Evolutionary conservation across 257 asterid species (phyloP), one percentile per base, ranked within the genome.

Genomic region (Euphrasia confusa): DNA sequence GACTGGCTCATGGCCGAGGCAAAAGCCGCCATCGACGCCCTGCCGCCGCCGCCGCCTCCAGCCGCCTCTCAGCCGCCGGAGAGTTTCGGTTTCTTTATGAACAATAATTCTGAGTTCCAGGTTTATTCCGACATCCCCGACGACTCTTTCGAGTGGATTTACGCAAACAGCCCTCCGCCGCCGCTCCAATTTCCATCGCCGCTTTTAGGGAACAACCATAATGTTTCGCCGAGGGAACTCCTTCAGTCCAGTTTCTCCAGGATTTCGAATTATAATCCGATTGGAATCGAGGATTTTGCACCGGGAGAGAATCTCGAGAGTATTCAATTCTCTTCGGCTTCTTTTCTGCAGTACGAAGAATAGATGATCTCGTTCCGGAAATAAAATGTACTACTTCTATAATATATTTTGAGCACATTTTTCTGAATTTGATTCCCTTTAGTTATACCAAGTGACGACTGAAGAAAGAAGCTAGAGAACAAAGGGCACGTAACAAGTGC

Each of bases 1-100:
- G 90, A 83, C 60, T 83, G 90, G 90, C 83, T 83, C n/a, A 75
- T 81, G 75, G 60, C 67, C 27, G 80, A 78, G 69, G 87, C 87
- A 2, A 81, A 81, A 71, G 4, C 83, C 64, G 79, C 87, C 73
- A 81, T 78, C 24, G 84, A 78, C 14, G 77, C 70, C 4, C 81
- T 81, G 4, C 49, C 15, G 1, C 45, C 63, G 11, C 68, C 68
- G n/a, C 65, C 75, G 26, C 44, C 57, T 27, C 24, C 68, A 17
- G 58, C 30, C 30, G 58, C 50, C 8, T 8, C 21, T 26, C 14
- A 62, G 17, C 21, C 49, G 53, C 4, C 26, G 11, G 49, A 24
- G 65, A 47, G 54, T 12, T 64, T 68, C 0, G 69, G 75, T 12
- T 28, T 64, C 13, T 58, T 55, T 10, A 17, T 12, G 24, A 21